These are phyloP conservation scores for Fusarium zealandicum DNA, from an alignment of 2,329 filamentous ascomycete genomes.

Conservation along the genomic window DNA sequence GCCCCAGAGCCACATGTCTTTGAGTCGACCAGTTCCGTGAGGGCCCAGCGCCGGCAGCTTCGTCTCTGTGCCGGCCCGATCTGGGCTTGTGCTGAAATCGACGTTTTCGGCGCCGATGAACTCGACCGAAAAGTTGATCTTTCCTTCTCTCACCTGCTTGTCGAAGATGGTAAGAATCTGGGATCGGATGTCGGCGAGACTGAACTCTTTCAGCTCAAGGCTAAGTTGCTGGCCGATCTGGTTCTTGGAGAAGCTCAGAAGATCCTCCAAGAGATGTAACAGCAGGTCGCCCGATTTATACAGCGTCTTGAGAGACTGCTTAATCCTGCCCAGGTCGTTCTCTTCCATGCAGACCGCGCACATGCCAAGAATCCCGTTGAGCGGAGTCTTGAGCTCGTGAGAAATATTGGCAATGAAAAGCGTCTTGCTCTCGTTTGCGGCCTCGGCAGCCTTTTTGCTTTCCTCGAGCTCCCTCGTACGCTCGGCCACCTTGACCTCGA, in stretches of 20 bases:
- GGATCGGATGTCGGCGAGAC: constrained; percentile 80
- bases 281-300: constrained; percentile 79
- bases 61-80: constrained; percentile 45
- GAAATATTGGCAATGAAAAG: constrained; percentile 96
- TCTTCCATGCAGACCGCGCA: constrained; percentile 93
- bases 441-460: constrained; percentile 90
- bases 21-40: constrained; percentile 70
- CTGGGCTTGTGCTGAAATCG: constrained; percentile 42
- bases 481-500: constrained; percentile 85
- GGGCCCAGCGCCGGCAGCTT: constrained; percentile 68
- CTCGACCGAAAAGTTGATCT: constrained; percentile 75
- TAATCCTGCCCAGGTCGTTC: constrained; percentile 77
- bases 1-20: constrained; percentile 90
- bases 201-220: constrained; percentile 85
- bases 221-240: constrained; percentile 86
- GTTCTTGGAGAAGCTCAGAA: constrained; percentile 93
- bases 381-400: constrained; percentile 86
- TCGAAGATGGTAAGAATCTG: constrained; percentile 89
- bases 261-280: constrained; percentile 84
- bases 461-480: constrained; percentile 85
- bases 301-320: constrained; percentile 83
- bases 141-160: constrained; percentile 83
- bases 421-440: constrained; percentile 97
- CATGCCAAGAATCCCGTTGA: constrained; percentile 96
- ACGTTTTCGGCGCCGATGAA: constrained; percentile 59